Evolutionary conservation across 257 asterid genomes (phyloP).

Genomic region (Coffea eugenioides): DNA sequence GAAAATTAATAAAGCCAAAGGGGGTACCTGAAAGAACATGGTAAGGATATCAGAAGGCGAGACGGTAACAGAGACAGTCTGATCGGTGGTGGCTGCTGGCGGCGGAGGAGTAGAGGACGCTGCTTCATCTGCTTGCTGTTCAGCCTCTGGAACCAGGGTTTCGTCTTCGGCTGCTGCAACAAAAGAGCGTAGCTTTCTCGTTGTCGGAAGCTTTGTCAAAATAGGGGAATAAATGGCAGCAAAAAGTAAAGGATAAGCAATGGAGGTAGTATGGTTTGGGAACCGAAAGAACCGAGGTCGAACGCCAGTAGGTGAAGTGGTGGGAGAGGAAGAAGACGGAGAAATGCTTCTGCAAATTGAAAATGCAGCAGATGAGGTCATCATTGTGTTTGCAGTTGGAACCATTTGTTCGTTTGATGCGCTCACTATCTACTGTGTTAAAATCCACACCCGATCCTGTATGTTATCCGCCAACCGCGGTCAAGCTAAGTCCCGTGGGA

Average conservation of each 20-base stretch:
- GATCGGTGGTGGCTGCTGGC: constrained; percentile 38
- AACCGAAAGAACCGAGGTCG: constrained; percentile 20
- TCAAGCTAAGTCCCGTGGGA: background rate
- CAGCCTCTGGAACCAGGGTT: constrained; percentile 4
- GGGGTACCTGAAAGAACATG: constrained; percentile 76
- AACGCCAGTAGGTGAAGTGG: constrained; percentile 11
- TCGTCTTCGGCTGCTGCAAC: constrained; percentile 44
- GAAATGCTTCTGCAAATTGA: constrained; percentile 28
- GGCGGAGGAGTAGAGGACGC: constrained; percentile 10
- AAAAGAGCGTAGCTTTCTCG: constrained; percentile 28
- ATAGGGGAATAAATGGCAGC: constrained; percentile 20
- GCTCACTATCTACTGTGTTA: background rate
- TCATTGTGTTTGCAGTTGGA: constrained; percentile 25
- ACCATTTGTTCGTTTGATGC: constrained; percentile 39
- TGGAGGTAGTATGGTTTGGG: background rate
- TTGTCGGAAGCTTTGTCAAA: constrained; percentile 22
- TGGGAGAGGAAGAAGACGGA: constrained; percentile 19
- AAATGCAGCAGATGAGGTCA: constrained; percentile 29
- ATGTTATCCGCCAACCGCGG: background rate
- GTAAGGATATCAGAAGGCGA: constrained; percentile 87
- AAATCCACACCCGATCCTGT: background rate
- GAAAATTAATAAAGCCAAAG: background rate
- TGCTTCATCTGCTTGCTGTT: constrained; percentile 26
- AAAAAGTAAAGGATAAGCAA: background rate
- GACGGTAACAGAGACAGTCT: constrained; percentile 74